Evolutionary conservation across 2,329 filamentous ascomycete species (phyloP).

Genomic region (Stachybotrys elegans): DNA sequence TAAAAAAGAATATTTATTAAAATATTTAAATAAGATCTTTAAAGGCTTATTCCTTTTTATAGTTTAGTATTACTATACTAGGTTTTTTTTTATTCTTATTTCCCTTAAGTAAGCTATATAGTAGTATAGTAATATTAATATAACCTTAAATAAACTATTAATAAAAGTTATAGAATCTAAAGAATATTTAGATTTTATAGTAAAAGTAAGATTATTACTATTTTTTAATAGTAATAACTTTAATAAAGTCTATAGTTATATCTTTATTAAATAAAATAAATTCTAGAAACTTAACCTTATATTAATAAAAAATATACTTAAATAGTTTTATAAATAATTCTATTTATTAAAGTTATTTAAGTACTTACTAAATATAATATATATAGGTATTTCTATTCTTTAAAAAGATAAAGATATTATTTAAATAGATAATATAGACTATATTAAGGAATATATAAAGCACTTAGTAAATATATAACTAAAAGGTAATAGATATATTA

Average conservation of each 20-base stretch:
- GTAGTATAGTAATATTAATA: conserved; percentile 4
- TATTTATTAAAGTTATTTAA: conserved; percentile 5
- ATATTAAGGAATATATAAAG: too few relatives aligned
- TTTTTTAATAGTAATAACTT: conserved; percentile 5
- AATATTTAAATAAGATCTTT: neutral
- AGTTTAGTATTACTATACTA: neutral
- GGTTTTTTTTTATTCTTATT: conserved; percentile 2
- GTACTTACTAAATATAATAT: conserved; percentile 7
- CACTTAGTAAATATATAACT: too few relatives aligned
- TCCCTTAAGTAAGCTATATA: conserved; percentile 2
- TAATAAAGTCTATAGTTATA: conserved; percentile 4
- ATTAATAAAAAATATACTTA: conserved; percentile 9
- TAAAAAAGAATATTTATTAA: conserved; percentile 3
- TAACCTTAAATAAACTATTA: neutral
- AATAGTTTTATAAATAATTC: neutral
- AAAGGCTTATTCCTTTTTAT: neutral
- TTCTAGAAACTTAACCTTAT: conserved; percentile 3
- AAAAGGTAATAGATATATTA: too few relatives aligned
- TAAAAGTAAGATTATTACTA: conserved; percentile 1
- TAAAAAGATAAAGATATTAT: neutral
- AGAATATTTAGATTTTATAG: conserved; percentile 4
- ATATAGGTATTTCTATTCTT: conserved; percentile 7
- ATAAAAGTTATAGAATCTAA: conserved; percentile 5
- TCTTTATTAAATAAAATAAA: conserved; percentile 5
- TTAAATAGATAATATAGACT: neutral